Evolutionary conservation across 257 asterid genomes (phyloP).

Genomic region (Cynanchum wilfordii): DNA sequence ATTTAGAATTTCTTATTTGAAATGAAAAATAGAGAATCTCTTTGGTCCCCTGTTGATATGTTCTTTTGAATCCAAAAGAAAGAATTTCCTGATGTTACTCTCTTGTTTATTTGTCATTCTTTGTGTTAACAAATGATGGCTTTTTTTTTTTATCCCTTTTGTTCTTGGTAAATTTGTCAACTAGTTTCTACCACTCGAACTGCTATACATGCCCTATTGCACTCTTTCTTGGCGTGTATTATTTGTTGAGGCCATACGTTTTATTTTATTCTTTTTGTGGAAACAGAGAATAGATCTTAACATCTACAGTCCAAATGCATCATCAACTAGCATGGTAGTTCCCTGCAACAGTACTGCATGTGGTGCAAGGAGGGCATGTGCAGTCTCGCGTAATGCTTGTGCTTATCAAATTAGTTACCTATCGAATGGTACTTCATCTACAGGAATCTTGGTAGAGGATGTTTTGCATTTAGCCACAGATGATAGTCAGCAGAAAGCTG

Average conservation of each 20-base stretch:
- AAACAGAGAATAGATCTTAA: constrained; percentile 62
- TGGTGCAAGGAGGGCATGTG: constrained; percentile 54
- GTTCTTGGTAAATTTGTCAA: neutral
- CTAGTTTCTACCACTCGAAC: neutral
- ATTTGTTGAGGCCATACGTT: neutral
- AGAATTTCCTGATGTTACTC: neutral
- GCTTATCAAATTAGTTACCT: constrained; percentile 74
- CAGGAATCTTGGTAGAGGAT: constrained; percentile 87
- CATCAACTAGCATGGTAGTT: constrained; percentile 55
- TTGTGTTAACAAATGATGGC: neutral
- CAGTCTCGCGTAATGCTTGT: constrained; percentile 53
- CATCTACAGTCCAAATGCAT: constrained; percentile 67
- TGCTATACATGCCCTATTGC: neutral
- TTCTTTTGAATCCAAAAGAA: neutral
- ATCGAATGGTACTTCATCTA: constrained; percentile 68
- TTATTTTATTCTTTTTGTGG: constrained; percentile 4
- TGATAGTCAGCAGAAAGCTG: constrained; percentile 30
- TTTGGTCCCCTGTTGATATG: neutral
- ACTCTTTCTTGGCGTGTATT: neutral
- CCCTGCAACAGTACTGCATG: constrained; percentile 76
- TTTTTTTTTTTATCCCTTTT: neutral
- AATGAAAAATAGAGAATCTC: neutral
- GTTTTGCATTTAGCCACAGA: constrained; percentile 62
- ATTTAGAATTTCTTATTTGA: neutral
- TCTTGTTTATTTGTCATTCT: neutral